Evolutionary conservation across 2,329 filamentous ascomycete species (phyloP), one percentile per base, ranked within the genome.

Genomic region (Aureobasidium sp.): DNA sequence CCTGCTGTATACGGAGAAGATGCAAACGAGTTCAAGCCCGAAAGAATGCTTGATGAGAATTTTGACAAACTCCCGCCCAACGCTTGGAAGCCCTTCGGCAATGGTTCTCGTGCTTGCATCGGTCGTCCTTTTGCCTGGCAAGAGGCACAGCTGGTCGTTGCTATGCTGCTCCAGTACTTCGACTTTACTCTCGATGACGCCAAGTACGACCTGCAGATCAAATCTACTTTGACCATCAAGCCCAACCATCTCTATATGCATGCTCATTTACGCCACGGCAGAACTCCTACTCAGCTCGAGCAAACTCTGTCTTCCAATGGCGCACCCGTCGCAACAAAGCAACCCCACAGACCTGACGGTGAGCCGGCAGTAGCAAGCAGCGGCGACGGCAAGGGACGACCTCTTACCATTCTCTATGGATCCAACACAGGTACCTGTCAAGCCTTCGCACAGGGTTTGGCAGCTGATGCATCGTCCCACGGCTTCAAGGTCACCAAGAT

Each of bases 401-500:
- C 74, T 1, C 71, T 90, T 58, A 78, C 78, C n/a, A 77, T 90
- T 17, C 78, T 83, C 38, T 90, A 86, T 62, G 86, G 86, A 2
- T 86, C 83, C 16, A 88, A 88, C 63, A 82, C 80, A 2, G 86
- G 86, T 0, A 90, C 86, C 1, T 90, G 86, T 64, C 83, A 89
- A 65, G 74, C 81, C 1, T 74, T 89, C 40, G 81, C 85, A 1
- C 77, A 84, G 57, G 73, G 78, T 24, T 65, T 89, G 10, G 82
- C 81, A 0, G 72, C 75, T 7, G 77, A 81, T 61, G 84, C 84
- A 0, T 61, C 71, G 2, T 65, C 66, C 3, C 79, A 80, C 59
- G 85, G 85, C 0, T 88, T 82, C 65, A 67, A 64, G 3, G 78
- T 79, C 4, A 72, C 71, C 14, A 60, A 59, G 3, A 68, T 84